Evolutionary conservation across 2,329 filamentous ascomycete species (phyloP).

Genomic region (Pseudogymnoascus verrucosus): DNA sequence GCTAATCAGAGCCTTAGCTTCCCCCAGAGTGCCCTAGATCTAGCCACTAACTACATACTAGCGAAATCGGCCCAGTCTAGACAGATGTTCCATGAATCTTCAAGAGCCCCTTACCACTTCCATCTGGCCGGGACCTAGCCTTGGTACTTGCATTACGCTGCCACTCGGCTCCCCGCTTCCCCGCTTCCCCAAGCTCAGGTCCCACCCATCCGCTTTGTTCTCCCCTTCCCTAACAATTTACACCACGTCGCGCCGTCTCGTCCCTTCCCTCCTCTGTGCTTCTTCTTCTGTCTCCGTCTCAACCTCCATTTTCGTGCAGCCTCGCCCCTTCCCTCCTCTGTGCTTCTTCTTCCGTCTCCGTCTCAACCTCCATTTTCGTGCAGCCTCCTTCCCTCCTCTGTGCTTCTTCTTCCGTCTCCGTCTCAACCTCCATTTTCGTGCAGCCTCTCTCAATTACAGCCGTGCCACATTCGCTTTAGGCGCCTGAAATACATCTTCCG

Average conservation of each 20-base stretch:
- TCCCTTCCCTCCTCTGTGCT: not conserved
- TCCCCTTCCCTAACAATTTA: not conserved
- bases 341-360: not conserved
- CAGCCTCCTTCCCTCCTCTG: too few relatives aligned
- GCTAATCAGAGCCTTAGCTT: not conserved
- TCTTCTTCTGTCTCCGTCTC: not conserved
- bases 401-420: too few relatives aligned
- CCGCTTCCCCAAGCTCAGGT: not conserved
- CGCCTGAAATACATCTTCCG: not conserved
- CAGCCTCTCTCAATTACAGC: not conserved
- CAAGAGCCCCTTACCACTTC: not conserved
- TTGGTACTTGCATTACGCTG: not conserved
- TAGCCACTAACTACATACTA: not conserved
- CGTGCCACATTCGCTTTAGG: not conserved
- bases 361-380: not conserved
- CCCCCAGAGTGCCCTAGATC: not conserved
- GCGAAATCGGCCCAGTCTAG: not conserved
- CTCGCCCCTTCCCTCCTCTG: not conserved
- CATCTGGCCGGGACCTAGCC: not conserved
- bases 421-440: too few relatives aligned
- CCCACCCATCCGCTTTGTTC: not conserved
- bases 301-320: not conserved
- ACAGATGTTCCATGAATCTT: not conserved
- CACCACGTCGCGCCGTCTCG: not conserved
- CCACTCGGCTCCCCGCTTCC: not conserved